These are phyloP conservation scores for Ceriops zippeliana DNA, from an alignment of 345 rosid genomes.

Conservation along the genomic window DNA sequence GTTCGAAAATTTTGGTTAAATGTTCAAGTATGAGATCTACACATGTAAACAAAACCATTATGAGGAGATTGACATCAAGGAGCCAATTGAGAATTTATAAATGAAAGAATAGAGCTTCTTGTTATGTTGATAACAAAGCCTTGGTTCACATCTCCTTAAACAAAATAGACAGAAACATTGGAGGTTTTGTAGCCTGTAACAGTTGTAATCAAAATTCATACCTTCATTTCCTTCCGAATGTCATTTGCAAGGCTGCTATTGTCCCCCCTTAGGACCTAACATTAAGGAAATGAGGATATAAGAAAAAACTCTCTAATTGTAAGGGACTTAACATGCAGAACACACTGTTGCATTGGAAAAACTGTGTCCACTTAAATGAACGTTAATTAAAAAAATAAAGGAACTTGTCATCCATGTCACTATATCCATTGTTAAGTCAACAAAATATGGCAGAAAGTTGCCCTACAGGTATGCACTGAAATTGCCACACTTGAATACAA, in stretches of 20 bases:
- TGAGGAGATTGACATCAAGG: no score
- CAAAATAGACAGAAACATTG: background rate
- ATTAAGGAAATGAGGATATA: slow-evolving; percentile 19
- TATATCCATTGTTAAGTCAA: slow-evolving; percentile 8
- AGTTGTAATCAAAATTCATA: slow-evolving; percentile 19
- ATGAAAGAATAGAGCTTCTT: no score
- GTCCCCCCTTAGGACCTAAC: slow-evolving; percentile 76
- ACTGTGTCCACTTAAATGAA: background rate
- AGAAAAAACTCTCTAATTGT: slow-evolving; percentile 1
- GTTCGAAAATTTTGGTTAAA: no score
- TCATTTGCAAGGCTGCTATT: slow-evolving; percentile 87
- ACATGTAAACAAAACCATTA: no score
- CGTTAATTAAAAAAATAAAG: background rate
- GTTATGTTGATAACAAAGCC: no score
- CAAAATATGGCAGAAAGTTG: background rate
- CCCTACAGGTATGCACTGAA: background rate
- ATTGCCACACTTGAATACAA: background rate
- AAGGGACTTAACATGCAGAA: background rate
- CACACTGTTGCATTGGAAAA: background rate
- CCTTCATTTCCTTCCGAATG: slow-evolving; percentile 95
- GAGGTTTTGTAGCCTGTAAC: background rate
- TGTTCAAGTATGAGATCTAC: no score
- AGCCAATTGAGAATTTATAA: no score
- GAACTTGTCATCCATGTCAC: background rate
- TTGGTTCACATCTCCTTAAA: background rate